These are phyloP conservation scores for Ceriops zippeliana DNA, from an alignment of 345 rosid species.

Conservation along the genomic window DNA sequence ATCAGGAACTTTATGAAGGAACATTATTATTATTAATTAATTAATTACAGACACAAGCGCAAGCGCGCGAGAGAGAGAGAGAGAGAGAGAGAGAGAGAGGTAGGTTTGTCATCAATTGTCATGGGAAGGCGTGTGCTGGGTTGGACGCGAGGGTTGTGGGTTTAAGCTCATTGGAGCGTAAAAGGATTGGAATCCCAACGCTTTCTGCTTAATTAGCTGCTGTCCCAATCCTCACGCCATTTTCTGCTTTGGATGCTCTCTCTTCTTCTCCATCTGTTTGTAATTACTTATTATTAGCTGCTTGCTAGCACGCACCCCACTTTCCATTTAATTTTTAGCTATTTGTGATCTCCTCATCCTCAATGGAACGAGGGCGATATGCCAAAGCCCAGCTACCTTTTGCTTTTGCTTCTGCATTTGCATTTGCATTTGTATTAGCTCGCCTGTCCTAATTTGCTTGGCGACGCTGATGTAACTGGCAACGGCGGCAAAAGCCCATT, in stretches of 20 bases:
- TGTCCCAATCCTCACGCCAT: conserved; percentile 39
- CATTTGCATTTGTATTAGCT: too few species aligned
- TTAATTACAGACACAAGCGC: background rate
- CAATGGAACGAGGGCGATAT: conserved; percentile 18
- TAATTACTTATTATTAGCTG: too few species aligned
- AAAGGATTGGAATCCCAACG: conserved; percentile 32
- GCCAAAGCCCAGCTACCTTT: background rate
- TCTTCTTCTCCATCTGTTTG: background rate
- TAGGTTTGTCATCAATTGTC: conserved; percentile 4
- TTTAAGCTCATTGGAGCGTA: background rate
- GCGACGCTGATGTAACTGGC: background rate
- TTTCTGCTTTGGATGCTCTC: conserved; percentile 45
- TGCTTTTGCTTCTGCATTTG: background rate
- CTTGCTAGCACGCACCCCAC: background rate
- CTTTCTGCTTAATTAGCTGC: background rate
- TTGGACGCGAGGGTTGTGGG: conserved; percentile 4
- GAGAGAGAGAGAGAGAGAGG: background rate
- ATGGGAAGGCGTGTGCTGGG: conserved; percentile 44
- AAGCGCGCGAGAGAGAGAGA: background rate
- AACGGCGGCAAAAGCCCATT: background rate
- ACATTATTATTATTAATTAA: background rate
- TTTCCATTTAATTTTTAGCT: background rate
- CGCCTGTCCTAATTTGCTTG: background rate
- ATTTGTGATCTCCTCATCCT: background rate
- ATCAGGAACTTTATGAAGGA: too few species aligned